Percentiles rank a stretch among this genome's conserved stretches.
phyloP scores from a whole-genome alignment of 176 grass and related monocot species.

The Bromus sterilis region DNA sequence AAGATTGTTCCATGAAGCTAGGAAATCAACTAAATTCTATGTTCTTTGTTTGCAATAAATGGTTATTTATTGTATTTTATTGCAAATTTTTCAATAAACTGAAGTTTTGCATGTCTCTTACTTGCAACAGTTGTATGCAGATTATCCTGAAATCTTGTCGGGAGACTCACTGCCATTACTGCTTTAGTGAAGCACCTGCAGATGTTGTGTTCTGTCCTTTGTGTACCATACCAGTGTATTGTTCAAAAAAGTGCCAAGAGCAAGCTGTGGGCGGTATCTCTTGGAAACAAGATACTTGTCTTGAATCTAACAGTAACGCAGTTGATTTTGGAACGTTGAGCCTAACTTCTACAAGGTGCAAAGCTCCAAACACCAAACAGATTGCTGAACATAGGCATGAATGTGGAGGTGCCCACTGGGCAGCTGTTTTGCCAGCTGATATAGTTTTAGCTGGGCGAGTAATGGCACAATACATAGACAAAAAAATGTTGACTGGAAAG shows the following conservation, averaged over 20 bases:
- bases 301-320: slow-evolving; percentile 9
- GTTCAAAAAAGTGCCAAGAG: slow-evolving; percentile 63
- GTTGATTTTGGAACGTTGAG: slow-evolving; percentile 36
- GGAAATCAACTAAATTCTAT: slow-evolving; percentile 1
- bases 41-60: not conserved
- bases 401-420: slow-evolving; percentile 88
- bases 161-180: slow-evolving; percentile 80
- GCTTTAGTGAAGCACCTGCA: slow-evolving; percentile 63
- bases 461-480: slow-evolving; percentile 46
- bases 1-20: not conserved
- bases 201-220: slow-evolving; percentile 62
- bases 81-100: not conserved
- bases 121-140: slow-evolving; percentile 59
- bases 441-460: slow-evolving; percentile 87
- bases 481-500: slow-evolving; percentile 39
- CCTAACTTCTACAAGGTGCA: slow-evolving; percentile 25
- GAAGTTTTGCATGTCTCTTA: slow-evolving; percentile 35
- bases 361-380: slow-evolving; percentile 21
- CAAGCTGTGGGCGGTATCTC: slow-evolving; percentile 39
- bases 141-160: slow-evolving; percentile 66
- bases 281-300: slow-evolving; percentile 12
- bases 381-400: slow-evolving; percentile 82
- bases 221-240: slow-evolving; percentile 90
- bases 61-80: not conserved
- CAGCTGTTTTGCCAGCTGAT: slow-evolving; percentile 84